Evolutionary conservation across 139 green algal species (phyloP).

Genomic region (Closterium sp.): DNA sequence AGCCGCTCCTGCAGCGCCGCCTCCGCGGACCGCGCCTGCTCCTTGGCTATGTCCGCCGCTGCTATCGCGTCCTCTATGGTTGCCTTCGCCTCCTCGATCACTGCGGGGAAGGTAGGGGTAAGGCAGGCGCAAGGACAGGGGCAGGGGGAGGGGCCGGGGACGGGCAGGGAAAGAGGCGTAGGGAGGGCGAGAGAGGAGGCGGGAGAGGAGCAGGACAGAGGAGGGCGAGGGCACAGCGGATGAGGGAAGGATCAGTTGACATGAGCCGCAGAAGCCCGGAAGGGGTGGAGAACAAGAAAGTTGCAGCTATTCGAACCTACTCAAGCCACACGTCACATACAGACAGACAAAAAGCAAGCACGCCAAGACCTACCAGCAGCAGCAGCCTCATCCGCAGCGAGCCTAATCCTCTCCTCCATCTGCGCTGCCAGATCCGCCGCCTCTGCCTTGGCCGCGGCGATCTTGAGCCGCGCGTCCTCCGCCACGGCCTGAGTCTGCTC

Average conservation of each 20-base stretch:
- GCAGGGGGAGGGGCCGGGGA: neutral
- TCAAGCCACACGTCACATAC: neutral
- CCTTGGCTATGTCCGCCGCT: conserved; percentile 27
- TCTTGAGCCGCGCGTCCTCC: conserved; percentile 22
- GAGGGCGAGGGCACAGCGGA: neutral
- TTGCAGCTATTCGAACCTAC: neutral
- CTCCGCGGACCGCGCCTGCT: conserved; percentile 32
- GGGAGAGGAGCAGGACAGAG: neutral
- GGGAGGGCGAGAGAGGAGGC: neutral
- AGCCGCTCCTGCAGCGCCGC: conserved; percentile 22
- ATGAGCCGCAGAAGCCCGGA: too few relatives aligned
- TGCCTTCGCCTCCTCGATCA: conserved; percentile 37
- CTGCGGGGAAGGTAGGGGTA: neutral
- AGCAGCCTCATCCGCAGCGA: conserved; percentile 33
- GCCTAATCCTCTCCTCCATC: conserved; percentile 31
- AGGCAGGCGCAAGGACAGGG: neutral
- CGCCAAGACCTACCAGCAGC: neutral
- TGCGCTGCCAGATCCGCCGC: neutral
- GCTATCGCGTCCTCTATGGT: conserved; percentile 39
- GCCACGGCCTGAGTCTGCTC: conserved; percentile 12
- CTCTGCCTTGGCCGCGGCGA: conserved; percentile 13
- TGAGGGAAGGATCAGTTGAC: neutral
- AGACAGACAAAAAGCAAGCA: neutral
- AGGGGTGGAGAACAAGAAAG: neutral
- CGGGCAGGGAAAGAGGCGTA: neutral